These are phyloP conservation scores for Diversispora eburnea DNA, from an alignment of 192 early-diverging fungal genomes.

Conservation along the genomic window DNA sequence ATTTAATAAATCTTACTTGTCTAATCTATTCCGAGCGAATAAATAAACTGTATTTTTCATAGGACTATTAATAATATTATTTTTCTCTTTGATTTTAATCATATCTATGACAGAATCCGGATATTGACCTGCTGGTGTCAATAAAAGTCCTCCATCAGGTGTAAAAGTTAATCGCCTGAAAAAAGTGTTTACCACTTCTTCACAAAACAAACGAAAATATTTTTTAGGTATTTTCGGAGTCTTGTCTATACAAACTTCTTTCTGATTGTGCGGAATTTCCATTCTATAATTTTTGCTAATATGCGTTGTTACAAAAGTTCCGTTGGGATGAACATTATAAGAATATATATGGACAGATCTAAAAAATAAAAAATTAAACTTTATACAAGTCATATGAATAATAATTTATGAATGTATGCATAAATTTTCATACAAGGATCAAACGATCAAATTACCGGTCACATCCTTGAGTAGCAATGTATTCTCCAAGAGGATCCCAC, in stretches of 20 bases:
- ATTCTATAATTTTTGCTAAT: slow-evolving; percentile 33
- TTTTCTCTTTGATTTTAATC: slow-evolving; percentile 21
- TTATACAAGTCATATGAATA: neutral
- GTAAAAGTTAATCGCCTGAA: slow-evolving; percentile 84
- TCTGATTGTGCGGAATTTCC: slow-evolving; percentile 30
- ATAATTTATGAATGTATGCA: neutral
- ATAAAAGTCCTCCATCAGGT: slow-evolving; percentile 80
- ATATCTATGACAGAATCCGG: slow-evolving; percentile 30
- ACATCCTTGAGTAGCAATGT: slow-evolving; percentile 87
- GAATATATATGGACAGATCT: slow-evolving; percentile 48
- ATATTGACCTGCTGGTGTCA: slow-evolving; percentile 77
- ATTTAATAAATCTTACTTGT: slow-evolving; percentile 35
- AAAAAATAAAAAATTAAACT: neutral
- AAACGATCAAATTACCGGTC: slow-evolving; percentile 59
- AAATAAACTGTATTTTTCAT: slow-evolving; percentile 62
- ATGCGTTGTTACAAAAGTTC: slow-evolving; percentile 28
- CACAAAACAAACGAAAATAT: slow-evolving; percentile 63
- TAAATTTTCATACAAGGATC: neutral
- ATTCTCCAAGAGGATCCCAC: slow-evolving; percentile 90
- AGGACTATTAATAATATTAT: slow-evolving; percentile 30
- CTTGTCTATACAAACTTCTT: neutral
- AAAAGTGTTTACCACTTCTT: slow-evolving; percentile 88
- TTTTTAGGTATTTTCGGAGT: slow-evolving; percentile 27
- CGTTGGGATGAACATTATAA: slow-evolving; percentile 35
- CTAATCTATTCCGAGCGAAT: slow-evolving; percentile 61